Conservation (phyloP, 192 early-diverging fungal genomes). For the Neocallimastix lanati region DNA sequence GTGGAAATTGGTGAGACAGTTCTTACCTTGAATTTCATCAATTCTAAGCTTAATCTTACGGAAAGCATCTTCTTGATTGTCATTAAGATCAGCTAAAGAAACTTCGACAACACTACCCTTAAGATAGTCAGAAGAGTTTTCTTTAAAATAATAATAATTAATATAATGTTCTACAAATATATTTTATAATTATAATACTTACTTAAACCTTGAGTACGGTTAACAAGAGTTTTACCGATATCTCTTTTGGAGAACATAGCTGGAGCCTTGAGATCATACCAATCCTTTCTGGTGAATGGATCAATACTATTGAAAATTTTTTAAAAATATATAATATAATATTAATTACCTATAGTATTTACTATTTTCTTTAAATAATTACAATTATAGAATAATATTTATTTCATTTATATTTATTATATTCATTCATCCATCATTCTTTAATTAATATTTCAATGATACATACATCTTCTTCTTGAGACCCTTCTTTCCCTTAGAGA, state of each 20-base stretch:
- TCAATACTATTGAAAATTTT: conserved; percentile 51
- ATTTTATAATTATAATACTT: conserved; percentile 18
- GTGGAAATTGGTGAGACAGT: conserved; percentile 99
- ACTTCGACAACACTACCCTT: conserved; percentile 93
- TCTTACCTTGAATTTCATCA: conserved; percentile 94
- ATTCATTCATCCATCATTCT: conserved; percentile 13
- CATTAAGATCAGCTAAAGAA: conserved; percentile 90
- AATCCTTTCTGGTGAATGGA: conserved; percentile 99
- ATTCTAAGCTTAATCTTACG: conserved; percentile 95
- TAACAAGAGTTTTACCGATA: conserved; percentile 98
- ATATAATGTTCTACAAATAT: background rate
- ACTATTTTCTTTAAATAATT: too few relatives aligned
- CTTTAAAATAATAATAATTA: conserved; percentile 16
- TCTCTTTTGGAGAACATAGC: conserved; percentile 84
- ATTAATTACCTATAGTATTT: too few relatives aligned
- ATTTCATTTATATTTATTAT: too few relatives aligned
- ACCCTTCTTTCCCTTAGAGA: conserved; percentile 97
- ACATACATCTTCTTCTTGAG: conserved; percentile 95
- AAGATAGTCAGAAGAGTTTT: conserved; percentile 85
- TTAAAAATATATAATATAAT: too few relatives aligned
- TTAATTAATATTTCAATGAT: conserved; percentile 12
- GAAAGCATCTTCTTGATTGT: conserved; percentile 72
- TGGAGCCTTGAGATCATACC: conserved; percentile 99
- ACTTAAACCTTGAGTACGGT: conserved; percentile 98
- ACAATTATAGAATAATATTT: too few relatives aligned